These are phyloP conservation scores for Raphanus sativus DNA, from an alignment of 345 rosid genomes.

Conservation along the genomic window DNA sequence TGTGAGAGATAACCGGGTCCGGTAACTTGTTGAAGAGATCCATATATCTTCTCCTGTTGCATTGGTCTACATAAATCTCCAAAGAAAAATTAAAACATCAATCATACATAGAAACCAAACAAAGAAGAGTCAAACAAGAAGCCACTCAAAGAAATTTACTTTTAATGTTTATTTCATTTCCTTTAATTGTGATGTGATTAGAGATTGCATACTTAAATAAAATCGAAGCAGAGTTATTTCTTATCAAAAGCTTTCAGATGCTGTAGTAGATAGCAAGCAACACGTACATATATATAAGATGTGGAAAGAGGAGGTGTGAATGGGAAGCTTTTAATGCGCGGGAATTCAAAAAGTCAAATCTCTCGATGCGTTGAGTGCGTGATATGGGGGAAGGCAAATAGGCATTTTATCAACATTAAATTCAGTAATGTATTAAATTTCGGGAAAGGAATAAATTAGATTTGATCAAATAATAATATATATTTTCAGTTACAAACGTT, in stretches of 20 bases:
- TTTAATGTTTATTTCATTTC: not conserved
- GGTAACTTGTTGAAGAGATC: constrained; percentile 26
- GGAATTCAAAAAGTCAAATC: not conserved
- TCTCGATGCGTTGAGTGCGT: not conserved
- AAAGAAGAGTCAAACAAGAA: not conserved
- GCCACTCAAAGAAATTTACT: not conserved
- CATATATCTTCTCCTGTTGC: not conserved
- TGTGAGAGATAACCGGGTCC: constrained; percentile 11
- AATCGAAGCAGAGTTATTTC: not conserved
- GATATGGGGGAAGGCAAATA: not conserved
- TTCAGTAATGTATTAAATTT: not conserved
- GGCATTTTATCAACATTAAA: not conserved
- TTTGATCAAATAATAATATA: no score
- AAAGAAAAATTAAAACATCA: not conserved
- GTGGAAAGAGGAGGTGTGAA: not conserved
- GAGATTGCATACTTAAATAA: not conserved
- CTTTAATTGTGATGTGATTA: not conserved
- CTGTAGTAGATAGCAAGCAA: not conserved
- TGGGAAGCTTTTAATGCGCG: not conserved
- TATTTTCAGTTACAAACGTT: not conserved
- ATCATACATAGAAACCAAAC: not conserved
- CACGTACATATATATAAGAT: not conserved
- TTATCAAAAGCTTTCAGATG: not conserved
- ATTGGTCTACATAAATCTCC: not conserved
- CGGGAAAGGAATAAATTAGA: not conserved